Percentiles rank a stretch among this genome's conserved stretches.
Evolutionary conservation across 2,329 filamentous ascomycete species (phyloP).

Genomic region (Epichloe scottii): DNA sequence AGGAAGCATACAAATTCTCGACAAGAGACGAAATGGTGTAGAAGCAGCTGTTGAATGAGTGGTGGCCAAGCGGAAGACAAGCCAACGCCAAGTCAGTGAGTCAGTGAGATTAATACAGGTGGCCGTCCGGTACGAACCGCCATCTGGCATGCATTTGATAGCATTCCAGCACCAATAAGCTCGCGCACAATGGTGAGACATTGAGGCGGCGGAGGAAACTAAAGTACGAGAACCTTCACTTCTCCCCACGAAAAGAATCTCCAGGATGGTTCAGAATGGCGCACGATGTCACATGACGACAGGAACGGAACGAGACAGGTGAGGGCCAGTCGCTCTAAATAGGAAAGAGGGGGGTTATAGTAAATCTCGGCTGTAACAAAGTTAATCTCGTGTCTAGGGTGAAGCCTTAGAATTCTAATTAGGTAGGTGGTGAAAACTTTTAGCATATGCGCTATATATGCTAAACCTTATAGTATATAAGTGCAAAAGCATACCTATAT

Average conservation of each 20-base stretch:
- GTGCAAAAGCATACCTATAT: too few species aligned
- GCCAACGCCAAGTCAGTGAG: background rate
- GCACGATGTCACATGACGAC: background rate
- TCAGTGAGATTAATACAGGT: background rate
- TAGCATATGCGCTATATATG: too few species aligned
- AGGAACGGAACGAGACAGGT: background rate
- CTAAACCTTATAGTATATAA: too few species aligned
- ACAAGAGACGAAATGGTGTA: background rate
- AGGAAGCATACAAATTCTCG: background rate
- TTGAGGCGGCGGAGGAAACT: background rate
- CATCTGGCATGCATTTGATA: conserved; percentile 8
- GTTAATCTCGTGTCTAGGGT: too few species aligned
- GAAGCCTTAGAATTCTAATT: too few species aligned
- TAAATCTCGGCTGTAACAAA: too few species aligned
- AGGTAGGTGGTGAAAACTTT: too few species aligned
- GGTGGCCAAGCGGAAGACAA: background rate
- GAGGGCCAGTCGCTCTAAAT: background rate
- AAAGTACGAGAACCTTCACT: background rate
- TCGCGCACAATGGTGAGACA: conserved; percentile 9
- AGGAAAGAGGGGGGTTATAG: conserved; percentile 4
- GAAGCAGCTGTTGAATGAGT: background rate
- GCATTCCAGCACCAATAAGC: conserved; percentile 8
- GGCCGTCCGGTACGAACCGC: background rate
- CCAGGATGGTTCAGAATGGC: background rate
- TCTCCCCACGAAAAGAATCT: background rate